Evolutionary conservation across 768 basidiomycete genomes (phyloP).

Genomic region (Nidula microcarpa): DNA sequence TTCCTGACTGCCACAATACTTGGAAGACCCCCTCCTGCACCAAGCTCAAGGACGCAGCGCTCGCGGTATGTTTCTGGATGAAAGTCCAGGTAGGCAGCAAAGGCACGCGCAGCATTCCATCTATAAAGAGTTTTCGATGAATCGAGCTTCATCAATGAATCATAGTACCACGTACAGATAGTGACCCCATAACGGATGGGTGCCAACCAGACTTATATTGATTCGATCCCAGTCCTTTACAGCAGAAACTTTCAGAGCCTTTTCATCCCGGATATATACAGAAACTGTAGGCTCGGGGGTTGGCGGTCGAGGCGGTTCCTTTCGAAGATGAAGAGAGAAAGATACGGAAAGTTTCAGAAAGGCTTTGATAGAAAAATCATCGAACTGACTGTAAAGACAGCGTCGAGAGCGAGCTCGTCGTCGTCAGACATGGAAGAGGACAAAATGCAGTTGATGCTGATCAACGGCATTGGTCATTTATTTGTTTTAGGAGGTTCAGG

Average conservation of each 20-base stretch:
- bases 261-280: slow-evolving; percentile 40
- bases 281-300: slow-evolving; percentile 59
- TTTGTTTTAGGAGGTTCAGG: too few relatives aligned
- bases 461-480: too few relatives aligned
- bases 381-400: slow-evolving; percentile 48
- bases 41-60: slow-evolving; percentile 73
- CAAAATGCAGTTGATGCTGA: background rate
- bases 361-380: too few relatives aligned
- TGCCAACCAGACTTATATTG: slow-evolving; percentile 68
- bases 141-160: background rate
- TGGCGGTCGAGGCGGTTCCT: slow-evolving; percentile 69
- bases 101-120: slow-evolving; percentile 77
- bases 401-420: slow-evolving; percentile 31
- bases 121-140: slow-evolving; percentile 26
- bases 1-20: slow-evolving; percentile 71
- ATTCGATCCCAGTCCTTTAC: slow-evolving; percentile 37
- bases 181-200: slow-evolving; percentile 82
- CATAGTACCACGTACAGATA: slow-evolving; percentile 47
- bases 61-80: slow-evolving; percentile 43
- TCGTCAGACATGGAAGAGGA: slow-evolving; percentile 15
- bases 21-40: slow-evolving; percentile 91
- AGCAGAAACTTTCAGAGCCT: slow-evolving; percentile 3
- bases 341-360: too few relatives aligned
- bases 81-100: slow-evolving; percentile 67
- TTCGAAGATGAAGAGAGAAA: background rate